Conservation (phyloP, 2,329 filamentous ascomycete genomes). For the Mollisia scopiformis region DNA sequence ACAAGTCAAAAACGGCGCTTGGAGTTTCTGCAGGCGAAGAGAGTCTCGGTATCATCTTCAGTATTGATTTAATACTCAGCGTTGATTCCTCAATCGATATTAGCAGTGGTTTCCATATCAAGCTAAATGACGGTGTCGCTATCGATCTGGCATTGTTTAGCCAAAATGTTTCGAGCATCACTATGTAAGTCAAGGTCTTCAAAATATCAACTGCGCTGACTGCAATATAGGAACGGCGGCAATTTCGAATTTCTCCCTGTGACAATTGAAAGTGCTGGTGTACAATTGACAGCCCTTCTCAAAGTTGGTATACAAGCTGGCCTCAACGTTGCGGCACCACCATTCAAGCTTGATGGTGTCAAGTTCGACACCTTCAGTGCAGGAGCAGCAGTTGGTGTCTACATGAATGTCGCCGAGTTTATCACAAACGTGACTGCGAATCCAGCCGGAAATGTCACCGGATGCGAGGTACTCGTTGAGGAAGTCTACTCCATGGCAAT, state of each 20-base stretch:
- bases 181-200: conserved; percentile 46
- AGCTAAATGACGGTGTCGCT: conserved; percentile 51
- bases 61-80: conserved; percentile 54
- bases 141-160: conserved; percentile 55
- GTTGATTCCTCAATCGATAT: conserved; percentile 51
- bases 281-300: conserved; percentile 49
- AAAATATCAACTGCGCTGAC: not conserved
- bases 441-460: conserved; percentile 32
- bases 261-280: conserved; percentile 48
- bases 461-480: conserved; percentile 49
- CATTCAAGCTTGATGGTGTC: not conserved
- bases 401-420: conserved; percentile 57
- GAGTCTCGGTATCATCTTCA: conserved; percentile 50
- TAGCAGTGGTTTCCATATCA: conserved; percentile 57
- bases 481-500: conserved; percentile 54
- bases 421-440: conserved; percentile 51
- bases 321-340: conserved; percentile 40
- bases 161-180: conserved; percentile 49
- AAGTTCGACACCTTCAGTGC: conserved; percentile 10
- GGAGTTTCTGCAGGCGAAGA: conserved; percentile 45
- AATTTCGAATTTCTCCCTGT: conserved; percentile 61
- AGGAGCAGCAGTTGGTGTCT: conserved; percentile 48
- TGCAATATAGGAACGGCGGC: conserved; percentile 49
- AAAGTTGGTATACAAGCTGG: conserved; percentile 51
- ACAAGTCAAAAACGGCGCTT: conserved; percentile 45